phyloP scores from a whole-genome alignment of 2,329 filamentous ascomycete genomes.

The Periconia sp. region DNA sequence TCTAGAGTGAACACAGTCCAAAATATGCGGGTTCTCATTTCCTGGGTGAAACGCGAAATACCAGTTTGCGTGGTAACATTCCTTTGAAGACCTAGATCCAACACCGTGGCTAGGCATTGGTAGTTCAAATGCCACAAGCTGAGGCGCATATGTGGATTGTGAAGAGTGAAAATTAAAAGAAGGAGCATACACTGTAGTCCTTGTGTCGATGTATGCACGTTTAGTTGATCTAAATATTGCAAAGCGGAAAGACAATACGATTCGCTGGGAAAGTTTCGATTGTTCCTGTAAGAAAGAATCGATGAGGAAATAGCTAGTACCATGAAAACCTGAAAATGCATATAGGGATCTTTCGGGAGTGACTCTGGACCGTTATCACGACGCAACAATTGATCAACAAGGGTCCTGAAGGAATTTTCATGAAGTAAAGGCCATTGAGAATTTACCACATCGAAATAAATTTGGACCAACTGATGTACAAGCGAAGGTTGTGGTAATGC shows the following conservation, averaged over 20 bases:
- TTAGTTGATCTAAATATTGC: conserved; percentile 50
- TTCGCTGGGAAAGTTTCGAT: conserved; percentile 50
- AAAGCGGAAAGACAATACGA: conserved; percentile 55
- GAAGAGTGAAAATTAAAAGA: conserved; percentile 53
- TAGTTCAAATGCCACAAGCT: conserved; percentile 61
- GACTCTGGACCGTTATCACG: too few relatives aligned
- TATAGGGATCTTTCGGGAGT: conserved; percentile 25
- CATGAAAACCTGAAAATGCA: conserved; percentile 55
- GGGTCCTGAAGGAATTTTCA: too few relatives aligned
- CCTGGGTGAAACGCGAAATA: conserved; percentile 53
- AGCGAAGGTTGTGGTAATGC: conserved; percentile 11
- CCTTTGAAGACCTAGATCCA: conserved; percentile 57
- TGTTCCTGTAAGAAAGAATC: conserved; percentile 48
- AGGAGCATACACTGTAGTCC: conserved; percentile 54
- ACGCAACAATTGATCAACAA: too few relatives aligned
- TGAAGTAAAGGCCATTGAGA: too few relatives aligned
- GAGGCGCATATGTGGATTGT: conserved; percentile 52
- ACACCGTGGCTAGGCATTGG: conserved; percentile 54
- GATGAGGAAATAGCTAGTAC: conserved; percentile 55
- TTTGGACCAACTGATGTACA: too few relatives aligned
- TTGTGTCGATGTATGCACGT: conserved; percentile 52
- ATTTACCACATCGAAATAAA: too few relatives aligned
- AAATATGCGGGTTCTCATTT: conserved; percentile 59
- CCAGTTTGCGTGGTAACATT: conserved; percentile 48
- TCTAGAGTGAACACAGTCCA: conserved; percentile 59